Conservation (phyloP, 192 early-diverging fungal genomes). For the Coemansia sp. region DNA sequence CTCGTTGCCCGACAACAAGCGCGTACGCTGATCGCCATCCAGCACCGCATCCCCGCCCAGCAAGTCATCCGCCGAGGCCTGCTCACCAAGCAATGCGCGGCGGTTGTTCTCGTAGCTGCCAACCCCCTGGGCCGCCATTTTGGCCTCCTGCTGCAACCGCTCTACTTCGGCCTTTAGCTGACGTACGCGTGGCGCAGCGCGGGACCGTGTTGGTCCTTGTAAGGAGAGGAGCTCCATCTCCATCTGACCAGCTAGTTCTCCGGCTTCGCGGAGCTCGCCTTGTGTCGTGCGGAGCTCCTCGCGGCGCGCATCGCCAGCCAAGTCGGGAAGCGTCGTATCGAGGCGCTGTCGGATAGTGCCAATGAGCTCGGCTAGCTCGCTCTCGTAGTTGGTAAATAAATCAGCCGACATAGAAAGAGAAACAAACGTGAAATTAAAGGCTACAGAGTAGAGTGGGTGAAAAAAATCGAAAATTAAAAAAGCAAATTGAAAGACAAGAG, state of each 20-base stretch:
- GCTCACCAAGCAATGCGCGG: slow-evolving; percentile 61
- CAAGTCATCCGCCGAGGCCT: slow-evolving; percentile 51
- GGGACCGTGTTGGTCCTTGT: slow-evolving; percentile 59
- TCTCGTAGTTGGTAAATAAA: slow-evolving; percentile 85
- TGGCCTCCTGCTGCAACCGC: slow-evolving; percentile 70
- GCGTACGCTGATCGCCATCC: slow-evolving; percentile 67
- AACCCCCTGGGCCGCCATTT: slow-evolving; percentile 18
- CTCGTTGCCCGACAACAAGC: slow-evolving; percentile 84
- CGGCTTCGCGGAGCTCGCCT: slow-evolving; percentile 84
- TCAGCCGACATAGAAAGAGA: slow-evolving; percentile 56
- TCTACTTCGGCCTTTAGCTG: slow-evolving; percentile 79
- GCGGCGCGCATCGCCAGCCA: slow-evolving; percentile 57
- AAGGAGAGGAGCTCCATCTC: slow-evolving; percentile 87
- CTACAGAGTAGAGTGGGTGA: not conserved
- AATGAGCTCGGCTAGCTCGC: slow-evolving; percentile 68
- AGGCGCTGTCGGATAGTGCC: slow-evolving; percentile 62
- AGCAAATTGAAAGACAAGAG: not conserved
- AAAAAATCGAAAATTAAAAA: not conserved
- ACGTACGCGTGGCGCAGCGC: slow-evolving; percentile 66
- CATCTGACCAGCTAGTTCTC: slow-evolving; percentile 92
- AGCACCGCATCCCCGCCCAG: slow-evolving; percentile 32
- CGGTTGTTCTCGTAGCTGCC: slow-evolving; percentile 52
- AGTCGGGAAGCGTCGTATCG: slow-evolving; percentile 55
- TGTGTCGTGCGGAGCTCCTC: slow-evolving; percentile 54
- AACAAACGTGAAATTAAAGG: not conserved